phyloP scores from a whole-genome alignment of 495 filamentous ascomycete species.

The Aspergillus egyptiacus region DNA sequence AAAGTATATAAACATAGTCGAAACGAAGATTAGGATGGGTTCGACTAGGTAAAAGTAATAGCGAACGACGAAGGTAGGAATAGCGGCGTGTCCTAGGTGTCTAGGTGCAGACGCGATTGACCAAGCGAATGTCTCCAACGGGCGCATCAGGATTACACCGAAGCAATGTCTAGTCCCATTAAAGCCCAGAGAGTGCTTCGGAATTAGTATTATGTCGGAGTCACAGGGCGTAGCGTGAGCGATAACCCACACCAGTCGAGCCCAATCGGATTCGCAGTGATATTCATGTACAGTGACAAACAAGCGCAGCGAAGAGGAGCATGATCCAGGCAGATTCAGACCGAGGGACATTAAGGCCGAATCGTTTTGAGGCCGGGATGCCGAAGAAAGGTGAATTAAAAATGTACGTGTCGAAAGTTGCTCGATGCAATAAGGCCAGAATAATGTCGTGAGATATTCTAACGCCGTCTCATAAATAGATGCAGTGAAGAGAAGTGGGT shows the following conservation, averaged over 20 bases:
- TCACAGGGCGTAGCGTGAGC: conserved; percentile 2
- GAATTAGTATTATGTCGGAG: conserved; percentile 12
- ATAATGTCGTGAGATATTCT: conserved; percentile 37
- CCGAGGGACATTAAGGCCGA: conserved; percentile 11
- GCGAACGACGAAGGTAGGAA: conserved; percentile 39
- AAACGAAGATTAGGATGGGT: conserved; percentile 32
- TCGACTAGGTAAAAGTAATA: conserved; percentile 32
- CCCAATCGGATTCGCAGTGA: conserved; percentile 9
- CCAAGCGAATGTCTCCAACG: conserved; percentile 43
- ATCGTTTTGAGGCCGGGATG: conserved; percentile 12
- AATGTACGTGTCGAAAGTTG: conserved; percentile 40
- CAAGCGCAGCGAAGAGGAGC: not conserved
- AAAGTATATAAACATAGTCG: conserved; percentile 35
- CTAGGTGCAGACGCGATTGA: conserved; percentile 22
- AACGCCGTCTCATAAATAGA: conserved; percentile 37
- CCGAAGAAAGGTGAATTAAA: conserved; percentile 32
- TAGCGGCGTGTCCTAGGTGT: conserved; percentile 17
- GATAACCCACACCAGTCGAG: conserved; percentile 2
- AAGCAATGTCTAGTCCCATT: conserved; percentile 6
- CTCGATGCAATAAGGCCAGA: conserved; percentile 43
- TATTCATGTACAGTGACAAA: conserved; percentile 11
- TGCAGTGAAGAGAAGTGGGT: conserved; percentile 20
- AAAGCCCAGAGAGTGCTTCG: conserved; percentile 8
- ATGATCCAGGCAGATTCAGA: not conserved
- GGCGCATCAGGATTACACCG: conserved; percentile 15